Conservation (phyloP, 2,329 filamentous ascomycete genomes). For the Fusarium stilboides region DNA sequence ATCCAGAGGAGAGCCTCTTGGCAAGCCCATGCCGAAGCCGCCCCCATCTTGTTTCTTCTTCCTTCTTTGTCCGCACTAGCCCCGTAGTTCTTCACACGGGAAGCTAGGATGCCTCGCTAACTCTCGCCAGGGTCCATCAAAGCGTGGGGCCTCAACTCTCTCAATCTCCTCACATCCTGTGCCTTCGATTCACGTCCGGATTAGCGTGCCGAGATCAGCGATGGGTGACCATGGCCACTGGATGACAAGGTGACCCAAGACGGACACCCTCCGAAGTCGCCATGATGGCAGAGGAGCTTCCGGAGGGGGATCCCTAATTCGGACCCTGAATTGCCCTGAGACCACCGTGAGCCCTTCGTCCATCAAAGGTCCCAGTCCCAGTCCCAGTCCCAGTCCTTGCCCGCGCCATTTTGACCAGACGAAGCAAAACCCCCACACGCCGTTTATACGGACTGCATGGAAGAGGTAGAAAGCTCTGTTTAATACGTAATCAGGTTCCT, state of each 20-base stretch:
- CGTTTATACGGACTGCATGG: slow-evolving; percentile 9
- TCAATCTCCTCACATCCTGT: slow-evolving; percentile 16
- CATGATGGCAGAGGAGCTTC: slow-evolving; percentile 9
- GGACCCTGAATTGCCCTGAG: slow-evolving; percentile 18
- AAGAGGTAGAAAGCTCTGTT: slow-evolving; percentile 1
- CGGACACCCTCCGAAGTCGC: slow-evolving; percentile 41
- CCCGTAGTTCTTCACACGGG: slow-evolving; percentile 12
- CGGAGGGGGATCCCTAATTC: slow-evolving; percentile 2
- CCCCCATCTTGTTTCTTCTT: not conserved
- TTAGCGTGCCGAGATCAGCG: slow-evolving; percentile 41
- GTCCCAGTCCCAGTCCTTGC: not conserved
- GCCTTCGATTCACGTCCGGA: slow-evolving; percentile 13
- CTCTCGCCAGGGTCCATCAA: slow-evolving; percentile 17
- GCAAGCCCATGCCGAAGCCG: slow-evolving; percentile 10
- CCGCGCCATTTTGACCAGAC: not conserved
- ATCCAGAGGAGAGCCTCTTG: not conserved
- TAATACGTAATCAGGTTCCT: slow-evolving; percentile 48
- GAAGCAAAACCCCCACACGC: slow-evolving; percentile 27
- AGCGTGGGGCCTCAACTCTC: slow-evolving; percentile 29
- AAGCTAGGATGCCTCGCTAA: slow-evolving; percentile 13
- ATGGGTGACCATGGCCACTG: not conserved
- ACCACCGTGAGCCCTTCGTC: not conserved
- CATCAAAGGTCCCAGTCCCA: slow-evolving; percentile 16
- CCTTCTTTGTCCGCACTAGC: slow-evolving; percentile 10
- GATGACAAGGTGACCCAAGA: slow-evolving; percentile 7